phyloP scores from a whole-genome alignment of 2,329 filamentous ascomycete genomes.

The Fusarium brevicatenulatum region DNA sequence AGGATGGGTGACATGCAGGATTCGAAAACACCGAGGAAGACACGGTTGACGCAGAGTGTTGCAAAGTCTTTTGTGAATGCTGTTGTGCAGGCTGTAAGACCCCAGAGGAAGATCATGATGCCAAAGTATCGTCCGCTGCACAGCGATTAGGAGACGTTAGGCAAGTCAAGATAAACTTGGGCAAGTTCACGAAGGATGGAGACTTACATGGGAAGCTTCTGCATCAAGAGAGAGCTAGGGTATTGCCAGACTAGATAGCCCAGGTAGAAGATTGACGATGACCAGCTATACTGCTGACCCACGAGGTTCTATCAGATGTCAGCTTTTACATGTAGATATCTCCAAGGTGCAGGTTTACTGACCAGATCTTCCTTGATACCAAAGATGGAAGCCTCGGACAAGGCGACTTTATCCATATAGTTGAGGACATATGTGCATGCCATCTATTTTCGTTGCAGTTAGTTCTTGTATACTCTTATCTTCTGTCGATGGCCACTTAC shows the following conservation, averaged over 20 bases:
- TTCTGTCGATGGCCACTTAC: background rate
- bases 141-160: rapidly evolving
- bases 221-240: background rate
- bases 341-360: rapidly evolving
- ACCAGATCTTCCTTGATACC: background rate
- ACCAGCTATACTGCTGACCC: background rate
- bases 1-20: background rate
- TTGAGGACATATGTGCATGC: background rate
- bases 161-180: rapidly evolving
- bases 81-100: background rate
- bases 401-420: background rate
- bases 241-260: background rate
- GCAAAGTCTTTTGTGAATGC: background rate
- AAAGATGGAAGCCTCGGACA: background rate
- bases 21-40: background rate
- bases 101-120: background rate
- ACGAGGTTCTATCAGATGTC: background rate
- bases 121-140: background rate
- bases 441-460: background rate
- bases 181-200: too few relatives aligned
- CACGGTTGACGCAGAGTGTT: background rate
- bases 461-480: rapidly evolving
- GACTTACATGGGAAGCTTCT: background rate
- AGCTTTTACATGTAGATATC: rapidly evolving
- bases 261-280: background rate